A percentile compares a stretch with the other conserved stretches of the same genome.
Evolutionary conservation across 495 filamentous ascomycete species (phyloP).

Genomic region (Daldinia loculata): DNA sequence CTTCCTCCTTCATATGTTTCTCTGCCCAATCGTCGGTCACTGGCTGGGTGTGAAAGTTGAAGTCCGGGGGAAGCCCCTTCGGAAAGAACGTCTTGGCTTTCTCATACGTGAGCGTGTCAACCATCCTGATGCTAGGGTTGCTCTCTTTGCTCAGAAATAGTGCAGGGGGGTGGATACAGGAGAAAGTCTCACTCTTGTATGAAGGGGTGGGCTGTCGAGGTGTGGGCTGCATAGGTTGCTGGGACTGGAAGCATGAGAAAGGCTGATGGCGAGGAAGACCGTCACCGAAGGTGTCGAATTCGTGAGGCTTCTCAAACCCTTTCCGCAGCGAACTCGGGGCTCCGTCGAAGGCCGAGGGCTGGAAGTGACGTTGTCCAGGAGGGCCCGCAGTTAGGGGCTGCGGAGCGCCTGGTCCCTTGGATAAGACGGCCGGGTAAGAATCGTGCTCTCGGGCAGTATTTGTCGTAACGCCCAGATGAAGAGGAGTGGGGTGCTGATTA

Average conservation of each 20-base stretch:
- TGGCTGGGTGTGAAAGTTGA: slow-evolving; percentile 20
- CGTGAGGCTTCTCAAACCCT: slow-evolving; percentile 32
- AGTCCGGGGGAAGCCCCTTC: slow-evolving; percentile 34
- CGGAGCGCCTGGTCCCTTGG: slow-evolving; percentile 50
- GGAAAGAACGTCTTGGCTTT: slow-evolving; percentile 37
- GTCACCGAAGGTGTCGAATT: slow-evolving; percentile 36
- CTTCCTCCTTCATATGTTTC: background rate
- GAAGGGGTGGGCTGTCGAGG: slow-evolving; percentile 9
- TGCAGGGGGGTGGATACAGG: slow-evolving; percentile 1
- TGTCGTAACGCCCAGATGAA: slow-evolving; percentile 9
- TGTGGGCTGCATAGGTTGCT: slow-evolving; percentile 1
- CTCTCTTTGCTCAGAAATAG: background rate
- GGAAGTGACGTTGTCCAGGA: slow-evolving; percentile 55
- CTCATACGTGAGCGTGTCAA: slow-evolving; percentile 34
- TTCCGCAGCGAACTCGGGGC: slow-evolving; percentile 21
- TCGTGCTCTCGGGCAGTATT: slow-evolving; percentile 5
- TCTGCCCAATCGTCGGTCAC: slow-evolving; percentile 38
- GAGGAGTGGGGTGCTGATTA: slow-evolving; percentile 8
- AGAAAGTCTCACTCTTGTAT: background rate
- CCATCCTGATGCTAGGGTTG: background rate
- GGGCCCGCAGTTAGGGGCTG: slow-evolving; percentile 58
- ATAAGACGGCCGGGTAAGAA: slow-evolving; percentile 40
- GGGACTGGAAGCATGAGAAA: background rate
- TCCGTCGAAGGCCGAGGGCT: slow-evolving; percentile 43
- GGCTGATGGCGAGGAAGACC: slow-evolving; percentile 14